Percentiles rank a stretch among this genome's conserved stretches.
These are phyloP conservation scores for Calonectria leucothoes DNA, from an alignment of 2,329 filamentous ascomycete genomes.

Conservation along the genomic window DNA sequence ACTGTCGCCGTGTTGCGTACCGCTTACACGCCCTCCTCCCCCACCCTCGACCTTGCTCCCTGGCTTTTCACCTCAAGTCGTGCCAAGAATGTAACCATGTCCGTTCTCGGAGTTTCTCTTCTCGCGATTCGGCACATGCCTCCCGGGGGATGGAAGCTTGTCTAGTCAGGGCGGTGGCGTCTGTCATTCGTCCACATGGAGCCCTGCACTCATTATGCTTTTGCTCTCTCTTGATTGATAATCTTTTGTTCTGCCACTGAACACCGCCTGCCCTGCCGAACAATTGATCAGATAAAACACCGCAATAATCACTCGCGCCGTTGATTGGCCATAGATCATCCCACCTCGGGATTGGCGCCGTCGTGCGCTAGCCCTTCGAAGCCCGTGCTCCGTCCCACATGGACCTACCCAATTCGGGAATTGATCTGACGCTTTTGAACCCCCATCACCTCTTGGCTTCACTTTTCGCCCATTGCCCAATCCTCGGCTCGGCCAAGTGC, in stretches of 20 bases:
- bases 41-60: neutral
- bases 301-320: neutral
- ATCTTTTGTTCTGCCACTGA: neutral
- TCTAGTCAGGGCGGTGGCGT: conserved; percentile 1
- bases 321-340: conserved; percentile 18
- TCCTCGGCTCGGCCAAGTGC: neutral
- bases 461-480: neutral
- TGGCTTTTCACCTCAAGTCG: neutral
- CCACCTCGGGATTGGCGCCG: conserved; percentile 7
- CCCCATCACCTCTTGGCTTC: conserved; percentile 5
- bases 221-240: neutral
- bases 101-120: conserved; percentile 15
- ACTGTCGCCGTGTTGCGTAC: conserved; percentile 11
- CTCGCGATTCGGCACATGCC: neutral
- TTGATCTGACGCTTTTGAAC: neutral
- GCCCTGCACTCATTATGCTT: neutral
- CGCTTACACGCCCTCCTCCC: neutral
- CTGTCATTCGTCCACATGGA: neutral
- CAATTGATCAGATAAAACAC: conserved; percentile 24
- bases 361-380: neutral
- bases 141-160: neutral
- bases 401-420: neutral
- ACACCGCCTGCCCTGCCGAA: neutral
- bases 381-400: neutral
- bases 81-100: neutral